A percentile compares a stretch with the other conserved stretches of the same genome.
Evolutionary conservation across 805 yeast species (phyloP).

Genomic region (Metschnikowia peoriensis): DNA sequence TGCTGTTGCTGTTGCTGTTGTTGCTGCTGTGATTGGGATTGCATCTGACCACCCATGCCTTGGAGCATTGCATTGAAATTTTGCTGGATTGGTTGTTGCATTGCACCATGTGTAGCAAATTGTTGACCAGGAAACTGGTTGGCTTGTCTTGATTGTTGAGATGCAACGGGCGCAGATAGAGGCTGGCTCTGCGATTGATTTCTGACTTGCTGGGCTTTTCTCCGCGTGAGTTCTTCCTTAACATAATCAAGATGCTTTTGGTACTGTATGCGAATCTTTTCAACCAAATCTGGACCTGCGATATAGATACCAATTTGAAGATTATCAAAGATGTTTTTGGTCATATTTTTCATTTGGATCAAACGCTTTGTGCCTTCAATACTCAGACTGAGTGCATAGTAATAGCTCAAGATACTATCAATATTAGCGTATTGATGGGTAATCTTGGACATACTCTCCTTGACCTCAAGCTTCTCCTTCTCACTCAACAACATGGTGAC

Average conservation of each 20-base stretch:
- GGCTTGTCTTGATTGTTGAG: conserved; percentile 7
- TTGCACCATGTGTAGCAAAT: conserved; percentile 4
- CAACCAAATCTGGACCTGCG: conserved; percentile 71
- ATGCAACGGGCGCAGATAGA: conserved; percentile 2
- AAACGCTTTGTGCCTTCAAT: conserved; percentile 73
- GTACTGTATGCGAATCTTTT: conserved; percentile 67
- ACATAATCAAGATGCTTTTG: conserved; percentile 74
- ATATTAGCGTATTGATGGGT: conserved; percentile 65
- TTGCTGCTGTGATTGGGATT: conserved; percentile 10
- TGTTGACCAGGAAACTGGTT: conserved; percentile 6
- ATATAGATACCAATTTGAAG: conserved; percentile 62
- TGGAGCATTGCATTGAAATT: conserved; percentile 4
- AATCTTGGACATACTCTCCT: conserved; percentile 51
- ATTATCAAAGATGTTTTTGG: conserved; percentile 70
- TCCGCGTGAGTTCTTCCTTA: conserved; percentile 52
- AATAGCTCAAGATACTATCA: conserved; percentile 76
- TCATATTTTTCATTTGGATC: conserved; percentile 75
- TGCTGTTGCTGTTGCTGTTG: conserved; percentile 17
- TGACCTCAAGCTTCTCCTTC: conserved; percentile 62
- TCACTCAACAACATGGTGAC: conserved; percentile 58
- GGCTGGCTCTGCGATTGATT: conserved; percentile 9
- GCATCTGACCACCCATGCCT: conserved; percentile 2
- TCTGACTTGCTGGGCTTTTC: conserved; percentile 36
- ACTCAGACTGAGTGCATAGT: conserved; percentile 72
- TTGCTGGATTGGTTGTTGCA: conserved; percentile 13